Conservation (phyloP, 1,284 basidiomycete genomes). For the Rhodofomes roseus region DNA sequence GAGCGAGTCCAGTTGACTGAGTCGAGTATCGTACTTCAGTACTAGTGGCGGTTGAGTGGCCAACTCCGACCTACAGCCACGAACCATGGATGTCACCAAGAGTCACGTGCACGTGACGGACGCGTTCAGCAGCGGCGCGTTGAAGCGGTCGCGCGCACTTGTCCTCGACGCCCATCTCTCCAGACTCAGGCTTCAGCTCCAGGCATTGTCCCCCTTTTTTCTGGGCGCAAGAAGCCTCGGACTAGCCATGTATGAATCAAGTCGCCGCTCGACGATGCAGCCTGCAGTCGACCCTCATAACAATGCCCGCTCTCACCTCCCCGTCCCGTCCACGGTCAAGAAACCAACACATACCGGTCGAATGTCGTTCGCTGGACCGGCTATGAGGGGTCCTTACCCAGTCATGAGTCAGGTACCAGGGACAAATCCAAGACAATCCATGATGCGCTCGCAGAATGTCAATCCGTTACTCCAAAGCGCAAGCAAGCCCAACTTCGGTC, state of each 20-base stretch:
- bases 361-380: conserved; percentile 68
- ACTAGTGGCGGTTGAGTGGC: too few species aligned
- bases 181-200: background rate
- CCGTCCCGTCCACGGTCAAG: conserved; percentile 61
- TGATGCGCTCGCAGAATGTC: conserved; percentile 60
- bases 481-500: conserved; percentile 61
- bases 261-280: conserved; percentile 58
- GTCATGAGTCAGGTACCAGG: conserved; percentile 34
- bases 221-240: too few species aligned
- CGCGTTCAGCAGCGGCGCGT: conserved; percentile 18
- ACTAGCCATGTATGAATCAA: conserved; percentile 39
- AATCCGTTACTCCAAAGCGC: conserved; percentile 70
- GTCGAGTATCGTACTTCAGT: too few species aligned
- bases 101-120: conserved; percentile 22
- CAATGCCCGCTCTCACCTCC: conserved; percentile 40
- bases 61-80: too few species aligned
- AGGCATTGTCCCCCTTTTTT: too few species aligned
- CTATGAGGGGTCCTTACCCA: conserved; percentile 52
- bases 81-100: conserved; percentile 1
- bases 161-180: background rate
- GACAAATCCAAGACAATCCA: conserved; percentile 62
- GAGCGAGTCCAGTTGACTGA: too few species aligned
- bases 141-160: background rate
- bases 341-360: conserved; percentile 49
- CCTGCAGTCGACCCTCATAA: conserved; percentile 47